A percentile compares a stretch with the other conserved stretches of the same genome.
Evolutionary conservation across 106 monocot species (phyloP).

Genomic region (Platanthera zijinensis): DNA sequence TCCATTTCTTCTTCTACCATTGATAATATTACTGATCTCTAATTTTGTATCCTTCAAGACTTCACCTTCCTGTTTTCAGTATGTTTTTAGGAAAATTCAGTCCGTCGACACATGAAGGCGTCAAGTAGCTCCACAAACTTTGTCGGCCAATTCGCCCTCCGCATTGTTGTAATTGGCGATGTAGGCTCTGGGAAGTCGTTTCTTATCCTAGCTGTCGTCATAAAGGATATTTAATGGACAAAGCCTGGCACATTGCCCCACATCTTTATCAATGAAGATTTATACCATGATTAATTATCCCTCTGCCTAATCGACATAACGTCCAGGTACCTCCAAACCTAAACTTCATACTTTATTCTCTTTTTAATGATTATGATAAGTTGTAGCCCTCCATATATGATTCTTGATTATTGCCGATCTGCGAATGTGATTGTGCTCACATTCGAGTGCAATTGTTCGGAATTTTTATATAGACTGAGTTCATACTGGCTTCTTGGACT

Average conservation of each 20-base stretch:
- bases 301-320: slow-evolving; percentile 91
- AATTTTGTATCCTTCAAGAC: too few relatives aligned
- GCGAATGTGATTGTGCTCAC: slow-evolving; percentile 82
- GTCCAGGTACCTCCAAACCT: slow-evolving; percentile 22
- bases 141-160: slow-evolving; percentile 55
- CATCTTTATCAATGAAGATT: slow-evolving; percentile 71
- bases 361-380: not conserved
- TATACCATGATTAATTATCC: slow-evolving; percentile 83
- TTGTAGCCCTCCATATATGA: slow-evolving; percentile 53
- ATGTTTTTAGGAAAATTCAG: too few relatives aligned
- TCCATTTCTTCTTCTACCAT: too few relatives aligned
- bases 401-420: slow-evolving; percentile 53
- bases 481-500: slow-evolving; percentile 93
- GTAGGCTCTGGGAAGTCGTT: slow-evolving; percentile 75
- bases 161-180: slow-evolving; percentile 75
- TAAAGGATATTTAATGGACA: slow-evolving; percentile 66
- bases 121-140: slow-evolving; percentile 5
- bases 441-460: slow-evolving; percentile 71
- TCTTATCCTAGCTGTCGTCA: slow-evolving; percentile 71
- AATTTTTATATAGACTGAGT: slow-evolving; percentile 80
- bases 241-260: slow-evolving; percentile 60
- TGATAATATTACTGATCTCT: too few relatives aligned
- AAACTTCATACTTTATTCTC: not conserved
- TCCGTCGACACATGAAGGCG: not conserved
- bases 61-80: too few relatives aligned